Percentiles rank a stretch among this genome's conserved stretches.
phyloP scores from a whole-genome alignment of 208 protist species.

The Trypanosoma avium region DNA sequence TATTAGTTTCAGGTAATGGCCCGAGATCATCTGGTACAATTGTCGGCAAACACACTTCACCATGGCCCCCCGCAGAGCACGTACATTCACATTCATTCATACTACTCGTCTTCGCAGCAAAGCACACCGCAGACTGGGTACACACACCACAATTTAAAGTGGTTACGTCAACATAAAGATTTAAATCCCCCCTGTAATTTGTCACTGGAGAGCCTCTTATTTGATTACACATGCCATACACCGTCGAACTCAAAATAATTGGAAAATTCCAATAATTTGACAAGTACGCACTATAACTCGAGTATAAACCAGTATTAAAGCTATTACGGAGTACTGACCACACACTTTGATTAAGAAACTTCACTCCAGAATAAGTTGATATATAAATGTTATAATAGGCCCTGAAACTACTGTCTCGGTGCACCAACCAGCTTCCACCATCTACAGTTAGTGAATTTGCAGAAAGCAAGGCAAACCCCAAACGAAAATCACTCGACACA shows the following conservation, averaged over 20 bases:
- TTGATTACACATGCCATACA: neutral
- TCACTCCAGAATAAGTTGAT: neutral
- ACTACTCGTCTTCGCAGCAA: neutral
- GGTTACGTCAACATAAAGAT: no score
- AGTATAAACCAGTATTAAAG: neutral
- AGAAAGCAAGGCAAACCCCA: neutral
- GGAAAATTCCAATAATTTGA: neutral
- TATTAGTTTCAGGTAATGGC: no score
- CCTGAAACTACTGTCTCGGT: neutral
- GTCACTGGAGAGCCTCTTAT: neutral
- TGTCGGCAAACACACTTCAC: slow-evolving; percentile 12
- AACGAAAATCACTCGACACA: neutral
- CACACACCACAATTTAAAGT: neutral
- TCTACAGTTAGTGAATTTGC: neutral
- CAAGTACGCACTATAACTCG: neutral
- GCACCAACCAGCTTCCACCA: neutral
- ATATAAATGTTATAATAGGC: neutral
- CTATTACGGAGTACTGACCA: neutral
- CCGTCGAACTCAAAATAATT: neutral
- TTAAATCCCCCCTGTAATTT: no score
- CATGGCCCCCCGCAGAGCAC: neutral
- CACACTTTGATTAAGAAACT: neutral
- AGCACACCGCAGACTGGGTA: neutral
- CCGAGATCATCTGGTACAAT: neutral
- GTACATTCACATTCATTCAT: neutral